A percentile compares a stretch with the other conserved stretches of the same genome.
Conservation (phyloP, 495 filamentous ascomycete genomes). For the Neurospora hispaniola region DNA sequence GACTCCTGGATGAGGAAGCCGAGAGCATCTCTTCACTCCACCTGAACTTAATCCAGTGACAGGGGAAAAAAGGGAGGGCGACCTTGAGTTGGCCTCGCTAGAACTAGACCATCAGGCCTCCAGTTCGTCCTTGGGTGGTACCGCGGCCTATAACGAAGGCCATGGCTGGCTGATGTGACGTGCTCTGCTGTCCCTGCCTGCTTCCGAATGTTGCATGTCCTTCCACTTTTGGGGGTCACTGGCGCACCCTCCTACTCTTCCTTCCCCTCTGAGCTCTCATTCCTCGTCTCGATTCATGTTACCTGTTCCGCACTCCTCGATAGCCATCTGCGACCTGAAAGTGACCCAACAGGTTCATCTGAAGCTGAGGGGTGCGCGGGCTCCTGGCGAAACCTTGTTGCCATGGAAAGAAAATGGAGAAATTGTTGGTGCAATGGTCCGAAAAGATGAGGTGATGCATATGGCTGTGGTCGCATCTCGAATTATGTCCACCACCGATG, state of each 20-base stretch:
- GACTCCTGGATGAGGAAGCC: neutral
- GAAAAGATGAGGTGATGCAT: neutral
- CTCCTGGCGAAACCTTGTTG: neutral
- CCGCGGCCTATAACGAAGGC: neutral
- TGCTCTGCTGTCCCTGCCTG: slow-evolving; percentile 12
- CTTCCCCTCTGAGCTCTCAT: slow-evolving; percentile 3
- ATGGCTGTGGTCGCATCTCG: neutral
- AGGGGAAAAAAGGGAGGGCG: neutral
- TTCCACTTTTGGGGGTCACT: slow-evolving; percentile 4
- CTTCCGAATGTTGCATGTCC: neutral
- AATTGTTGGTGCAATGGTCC: neutral
- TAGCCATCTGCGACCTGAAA: slow-evolving; percentile 18
- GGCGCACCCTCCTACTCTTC: slow-evolving; percentile 4
- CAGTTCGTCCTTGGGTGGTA: neutral
- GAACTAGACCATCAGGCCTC: neutral
- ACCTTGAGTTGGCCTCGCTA: neutral
- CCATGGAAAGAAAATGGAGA: neutral
- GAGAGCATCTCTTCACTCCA: neutral
- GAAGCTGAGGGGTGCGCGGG: slow-evolving; percentile 4
- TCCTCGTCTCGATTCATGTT: slow-evolving; percentile 12
- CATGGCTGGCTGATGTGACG: slow-evolving; percentile 7
- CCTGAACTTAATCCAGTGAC: neutral
- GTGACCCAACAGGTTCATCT: slow-evolving; percentile 6
- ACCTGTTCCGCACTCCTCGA: slow-evolving; percentile 5
- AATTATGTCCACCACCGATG: neutral